A percentile compares a stretch with the other conserved stretches of the same genome.
Evolutionary conservation across 1,284 basidiomycete species (phyloP).

Genomic region (Apiotrichum gamsii): DNA sequence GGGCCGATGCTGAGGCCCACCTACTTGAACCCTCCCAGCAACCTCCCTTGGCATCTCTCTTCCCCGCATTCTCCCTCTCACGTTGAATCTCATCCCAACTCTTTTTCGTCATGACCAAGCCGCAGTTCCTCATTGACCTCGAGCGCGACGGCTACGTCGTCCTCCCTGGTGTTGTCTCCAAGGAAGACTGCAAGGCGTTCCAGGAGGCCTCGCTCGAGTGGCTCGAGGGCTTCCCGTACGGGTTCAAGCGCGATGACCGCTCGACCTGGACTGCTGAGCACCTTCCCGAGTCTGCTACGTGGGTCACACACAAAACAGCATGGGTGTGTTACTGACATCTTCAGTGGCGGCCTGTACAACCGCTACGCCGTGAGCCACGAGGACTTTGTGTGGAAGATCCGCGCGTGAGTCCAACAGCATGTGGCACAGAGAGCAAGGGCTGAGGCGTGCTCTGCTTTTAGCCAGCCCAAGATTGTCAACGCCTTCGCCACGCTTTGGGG

Average conservation of each 20-base stretch:
- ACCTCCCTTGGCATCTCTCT: too few species aligned
- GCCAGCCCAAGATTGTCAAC: constrained; percentile 27
- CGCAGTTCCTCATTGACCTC: constrained; percentile 18
- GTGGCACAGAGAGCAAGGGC: too few species aligned
- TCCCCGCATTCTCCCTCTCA: too few species aligned
- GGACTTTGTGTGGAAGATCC: constrained; percentile 40
- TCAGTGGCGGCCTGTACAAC: constrained; percentile 25
- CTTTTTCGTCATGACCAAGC: too few species aligned
- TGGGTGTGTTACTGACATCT: background rate
- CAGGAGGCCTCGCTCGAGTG: constrained; percentile 18
- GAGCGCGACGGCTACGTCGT: constrained; percentile 25
- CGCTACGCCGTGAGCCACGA: constrained; percentile 36
- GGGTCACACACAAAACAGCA: too few species aligned
- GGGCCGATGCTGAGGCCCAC: too few species aligned
- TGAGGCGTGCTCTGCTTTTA: too few species aligned
- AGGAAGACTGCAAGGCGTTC: constrained; percentile 16
- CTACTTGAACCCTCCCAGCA: too few species aligned
- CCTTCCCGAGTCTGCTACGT: constrained; percentile 30
- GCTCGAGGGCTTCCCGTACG: constrained; percentile 26
- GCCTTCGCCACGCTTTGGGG: constrained; percentile 38
- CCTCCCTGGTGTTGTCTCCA: constrained; percentile 17
- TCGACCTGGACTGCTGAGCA: constrained; percentile 31
- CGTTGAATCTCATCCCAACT: too few species aligned
- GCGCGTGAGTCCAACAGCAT: constrained; percentile 11
- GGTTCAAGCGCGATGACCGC: constrained; percentile 39